Conservation (phyloP, 2,329 filamentous ascomycete genomes). For the Monosporascus sp. region DNA sequence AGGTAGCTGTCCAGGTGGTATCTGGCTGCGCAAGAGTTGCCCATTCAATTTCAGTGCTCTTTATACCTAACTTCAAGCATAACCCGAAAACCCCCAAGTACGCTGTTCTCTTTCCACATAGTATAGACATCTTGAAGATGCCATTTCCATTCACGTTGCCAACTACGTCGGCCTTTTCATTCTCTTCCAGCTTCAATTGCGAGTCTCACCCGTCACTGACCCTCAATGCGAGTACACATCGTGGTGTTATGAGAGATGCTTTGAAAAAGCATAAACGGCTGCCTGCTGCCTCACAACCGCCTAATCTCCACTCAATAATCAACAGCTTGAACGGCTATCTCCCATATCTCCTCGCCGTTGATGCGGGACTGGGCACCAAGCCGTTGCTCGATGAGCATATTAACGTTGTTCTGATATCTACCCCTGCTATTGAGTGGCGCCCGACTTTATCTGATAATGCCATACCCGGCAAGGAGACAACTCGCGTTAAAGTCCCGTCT, state of each 20-base stretch:
- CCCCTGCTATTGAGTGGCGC: constrained; percentile 74
- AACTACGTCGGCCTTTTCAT: constrained; percentile 82
- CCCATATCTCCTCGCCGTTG: constrained; percentile 75
- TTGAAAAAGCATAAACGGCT: constrained; percentile 88
- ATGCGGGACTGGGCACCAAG: constrained; percentile 60
- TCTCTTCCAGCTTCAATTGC: constrained; percentile 70
- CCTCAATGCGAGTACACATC: constrained; percentile 73
- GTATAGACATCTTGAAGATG: constrained; percentile 46
- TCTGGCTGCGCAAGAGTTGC: too few relatives aligned
- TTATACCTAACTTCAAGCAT: too few relatives aligned
- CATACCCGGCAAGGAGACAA: constrained; percentile 57
- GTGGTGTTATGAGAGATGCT: constrained; percentile 74
- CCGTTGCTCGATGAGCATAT: constrained; percentile 54
- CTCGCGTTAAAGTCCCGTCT: constrained; percentile 64
- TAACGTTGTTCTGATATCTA: constrained; percentile 56
- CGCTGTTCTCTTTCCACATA: too few relatives aligned
- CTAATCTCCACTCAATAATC: constrained; percentile 65
- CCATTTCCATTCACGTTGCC: constrained; percentile 84
- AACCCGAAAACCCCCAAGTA: too few relatives aligned
- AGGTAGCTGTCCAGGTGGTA: too few relatives aligned
- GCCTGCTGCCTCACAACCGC: constrained; percentile 61
- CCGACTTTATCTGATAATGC: constrained; percentile 65
- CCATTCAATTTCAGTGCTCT: too few relatives aligned
- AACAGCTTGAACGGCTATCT: constrained; percentile 70
- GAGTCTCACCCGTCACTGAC: constrained; percentile 86